Base-by-base conservation (phyloP, 2,329 filamentous ascomycete genomes). In the Zarea fungicola region DNA sequence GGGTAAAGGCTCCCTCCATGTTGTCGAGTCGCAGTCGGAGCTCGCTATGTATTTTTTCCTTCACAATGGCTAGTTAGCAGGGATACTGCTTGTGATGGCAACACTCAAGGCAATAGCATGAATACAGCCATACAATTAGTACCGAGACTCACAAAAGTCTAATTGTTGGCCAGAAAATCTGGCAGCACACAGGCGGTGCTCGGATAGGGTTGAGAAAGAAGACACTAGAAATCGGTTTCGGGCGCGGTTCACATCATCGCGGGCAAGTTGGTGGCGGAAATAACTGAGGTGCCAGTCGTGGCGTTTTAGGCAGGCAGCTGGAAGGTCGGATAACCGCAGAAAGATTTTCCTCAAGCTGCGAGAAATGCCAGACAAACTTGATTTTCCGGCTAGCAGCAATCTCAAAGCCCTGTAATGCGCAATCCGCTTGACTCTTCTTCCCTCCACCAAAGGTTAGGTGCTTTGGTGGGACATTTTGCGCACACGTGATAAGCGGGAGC, bases 1-100 rank as follows among this genome's bases (percentile, higher is more conserved):
- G 86, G 54, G 85, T 92, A 66, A 95, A 95, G 58, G 89, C 87
- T 65, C 85, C 87, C 75, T 93, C 88, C 88, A 93, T 92, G 58
- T 58, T 73, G 61, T 18, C 19, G 19, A 7, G 28, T 32, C 25
- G 26, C 32, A 32, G 32, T 21, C 32, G 45, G 22, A 29, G 29
- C n/a, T 21, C 28, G 45, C 37, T 21, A n/a, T 6, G 8, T 28
- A 26, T 37, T 23, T 47, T 47, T 47, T 47, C 44, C 40, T 46
- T 46, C 42, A 37, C 42, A 36, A 7, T 16, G 11, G 5, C 21
- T 3, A 22, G 32, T 46, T 22, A 46, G 21, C 11, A 29, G 6
- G 8, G 6, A 8, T 10, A n/a, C 5, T 8, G 5, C 26, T 22
- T 14, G 13, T 7, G 14, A 14, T 9, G 4, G 31, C 11, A 23